A percentile compares a stretch with the other conserved stretches of the same genome.
These are phyloP conservation scores for Coccinonectria pachysandricola DNA, from an alignment of 2,329 filamentous ascomycete genomes.

Conservation along the genomic window DNA sequence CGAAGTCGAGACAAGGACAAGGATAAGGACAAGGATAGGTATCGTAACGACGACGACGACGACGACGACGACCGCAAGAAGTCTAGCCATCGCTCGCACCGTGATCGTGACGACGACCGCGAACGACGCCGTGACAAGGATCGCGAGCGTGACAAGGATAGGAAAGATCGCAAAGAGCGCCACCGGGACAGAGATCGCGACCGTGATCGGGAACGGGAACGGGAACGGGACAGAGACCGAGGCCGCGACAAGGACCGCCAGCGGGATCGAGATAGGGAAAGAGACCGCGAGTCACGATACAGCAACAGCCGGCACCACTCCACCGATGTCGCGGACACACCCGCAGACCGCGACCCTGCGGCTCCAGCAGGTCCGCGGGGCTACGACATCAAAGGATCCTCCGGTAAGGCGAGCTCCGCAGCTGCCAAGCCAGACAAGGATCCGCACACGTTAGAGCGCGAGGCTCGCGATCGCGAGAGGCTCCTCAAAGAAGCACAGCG, in stretches of 20 bases:
- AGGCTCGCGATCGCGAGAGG: slow-evolving; percentile 54
- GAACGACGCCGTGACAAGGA: slow-evolving; percentile 30
- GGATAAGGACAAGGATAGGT: slow-evolving; percentile 31
- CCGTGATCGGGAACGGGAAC: slow-evolving; percentile 17
- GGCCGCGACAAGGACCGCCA: slow-evolving; percentile 24
- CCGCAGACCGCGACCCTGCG: slow-evolving; percentile 31
- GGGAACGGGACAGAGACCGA: slow-evolving; percentile 20
- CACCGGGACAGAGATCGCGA: slow-evolving; percentile 26
- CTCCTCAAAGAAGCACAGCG: slow-evolving; percentile 59
- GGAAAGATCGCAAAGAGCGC: slow-evolving; percentile 30
- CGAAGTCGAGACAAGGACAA: slow-evolving; percentile 26
- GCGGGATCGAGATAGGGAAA: slow-evolving; percentile 23
- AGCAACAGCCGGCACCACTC: slow-evolving; percentile 26
- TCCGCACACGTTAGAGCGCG: slow-evolving; percentile 60
- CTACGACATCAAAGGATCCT: slow-evolving; percentile 29
- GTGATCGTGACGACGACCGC: slow-evolving; percentile 28
- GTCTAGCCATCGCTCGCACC: slow-evolving; percentile 29
- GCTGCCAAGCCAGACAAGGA: slow-evolving; percentile 34
- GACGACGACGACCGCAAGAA: slow-evolving; percentile 35
- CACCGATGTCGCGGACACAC: slow-evolving; percentile 14
- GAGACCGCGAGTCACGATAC: slow-evolving; percentile 20
- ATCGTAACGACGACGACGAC: slow-evolving; percentile 31
- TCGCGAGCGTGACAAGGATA: slow-evolving; percentile 27
- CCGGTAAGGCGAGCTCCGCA: slow-evolving; percentile 11
- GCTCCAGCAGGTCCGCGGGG: slow-evolving; percentile 30